A percentile compares a stretch with the other conserved stretches of the same genome.
phyloP scores from a whole-genome alignment of 73 alveolate species.

The Paraurostyla sp. region DNA sequence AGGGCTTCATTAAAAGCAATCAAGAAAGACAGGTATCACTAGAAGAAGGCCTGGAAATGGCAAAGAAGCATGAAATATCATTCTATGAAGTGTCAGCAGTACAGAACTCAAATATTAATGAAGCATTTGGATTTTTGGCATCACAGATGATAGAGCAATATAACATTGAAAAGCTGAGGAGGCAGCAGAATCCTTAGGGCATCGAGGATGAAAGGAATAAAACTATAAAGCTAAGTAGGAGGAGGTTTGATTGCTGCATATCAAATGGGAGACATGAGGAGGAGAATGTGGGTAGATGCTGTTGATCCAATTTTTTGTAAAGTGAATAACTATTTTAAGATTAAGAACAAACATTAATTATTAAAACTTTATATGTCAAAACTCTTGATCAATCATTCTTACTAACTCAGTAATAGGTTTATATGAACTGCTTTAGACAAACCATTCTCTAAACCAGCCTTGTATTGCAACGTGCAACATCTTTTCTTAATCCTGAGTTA shows the following conservation, averaged over 20 bases:
- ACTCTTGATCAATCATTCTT: slow-evolving; percentile 89
- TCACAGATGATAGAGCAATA: not conserved
- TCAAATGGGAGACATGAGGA: not conserved
- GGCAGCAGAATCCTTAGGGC: too few species aligned
- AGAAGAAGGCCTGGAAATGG: slow-evolving; percentile 72
- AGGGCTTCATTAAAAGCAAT: not conserved
- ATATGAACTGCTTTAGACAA: slow-evolving; percentile 82
- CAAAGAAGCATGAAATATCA: slow-evolving; percentile 48
- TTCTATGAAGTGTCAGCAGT: slow-evolving; percentile 73
- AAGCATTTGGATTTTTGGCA: not conserved
- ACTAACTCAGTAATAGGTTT: slow-evolving; percentile 90
- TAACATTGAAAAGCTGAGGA: too few species aligned
- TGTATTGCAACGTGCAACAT: slow-evolving; percentile 94
- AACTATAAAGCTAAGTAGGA: not conserved
- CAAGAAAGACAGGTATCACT: slow-evolving; percentile 54
- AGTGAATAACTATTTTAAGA: not conserved
- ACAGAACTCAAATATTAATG: not conserved
- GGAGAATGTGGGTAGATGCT: not conserved
- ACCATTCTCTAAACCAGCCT: slow-evolving; percentile 96
- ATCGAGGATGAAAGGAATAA: not conserved
- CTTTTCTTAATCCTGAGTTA: slow-evolving; percentile 90
- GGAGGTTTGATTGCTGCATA: slow-evolving; percentile 22
- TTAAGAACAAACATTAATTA: too few species aligned
- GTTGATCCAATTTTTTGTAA: not conserved
- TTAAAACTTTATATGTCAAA: not conserved